These are phyloP conservation scores for Vanilla planifolia DNA, from an alignment of 106 monocot species.

Conservation along the genomic window DNA sequence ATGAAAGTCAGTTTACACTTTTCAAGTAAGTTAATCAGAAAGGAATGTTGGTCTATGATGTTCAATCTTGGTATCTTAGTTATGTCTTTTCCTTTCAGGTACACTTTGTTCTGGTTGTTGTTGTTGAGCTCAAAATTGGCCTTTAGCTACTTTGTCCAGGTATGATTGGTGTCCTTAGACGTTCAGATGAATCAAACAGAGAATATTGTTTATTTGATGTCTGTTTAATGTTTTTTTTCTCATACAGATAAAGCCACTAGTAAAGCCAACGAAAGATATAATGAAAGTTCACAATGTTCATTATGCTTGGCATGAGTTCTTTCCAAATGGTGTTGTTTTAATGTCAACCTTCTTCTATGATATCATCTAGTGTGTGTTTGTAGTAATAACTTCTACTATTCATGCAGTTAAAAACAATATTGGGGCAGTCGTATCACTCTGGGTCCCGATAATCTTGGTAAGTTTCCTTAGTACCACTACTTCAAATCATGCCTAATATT, in stretches of 20 bases:
- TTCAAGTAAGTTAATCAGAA: slow-evolving; percentile 61
- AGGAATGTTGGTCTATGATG: slow-evolving; percentile 1
- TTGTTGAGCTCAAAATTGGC: slow-evolving; percentile 75
- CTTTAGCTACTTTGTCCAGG: slow-evolving; percentile 88
- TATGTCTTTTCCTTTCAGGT: slow-evolving; percentile 40
- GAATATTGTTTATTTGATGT: not conserved
- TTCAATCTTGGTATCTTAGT: not conserved
- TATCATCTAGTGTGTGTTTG: not conserved
- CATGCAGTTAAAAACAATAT: slow-evolving; percentile 72
- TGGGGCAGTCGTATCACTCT: slow-evolving; percentile 77
- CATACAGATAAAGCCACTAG: slow-evolving; percentile 77
- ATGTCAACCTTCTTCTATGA: not conserved
- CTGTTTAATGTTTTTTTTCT: not conserved
- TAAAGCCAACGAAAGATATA: slow-evolving; percentile 96
- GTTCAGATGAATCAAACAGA: not conserved
- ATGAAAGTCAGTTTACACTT: slow-evolving; percentile 92
- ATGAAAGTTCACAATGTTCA: slow-evolving; percentile 73
- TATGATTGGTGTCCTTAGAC: slow-evolving; percentile 10
- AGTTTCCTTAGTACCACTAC: slow-evolving; percentile 11
- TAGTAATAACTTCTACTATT: slow-evolving; percentile 7
- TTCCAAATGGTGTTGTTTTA: slow-evolving; percentile 74
- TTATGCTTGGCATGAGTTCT: slow-evolving; percentile 95
- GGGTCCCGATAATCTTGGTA: slow-evolving; percentile 93
- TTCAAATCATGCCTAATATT: not conserved
- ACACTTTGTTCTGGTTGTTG: slow-evolving; percentile 97